A percentile compares a stretch with the other conserved stretches of the same genome.
Evolutionary conservation across 352 stramenopile species (phyloP).

Genomic region (Phytophthora citrophthora): DNA sequence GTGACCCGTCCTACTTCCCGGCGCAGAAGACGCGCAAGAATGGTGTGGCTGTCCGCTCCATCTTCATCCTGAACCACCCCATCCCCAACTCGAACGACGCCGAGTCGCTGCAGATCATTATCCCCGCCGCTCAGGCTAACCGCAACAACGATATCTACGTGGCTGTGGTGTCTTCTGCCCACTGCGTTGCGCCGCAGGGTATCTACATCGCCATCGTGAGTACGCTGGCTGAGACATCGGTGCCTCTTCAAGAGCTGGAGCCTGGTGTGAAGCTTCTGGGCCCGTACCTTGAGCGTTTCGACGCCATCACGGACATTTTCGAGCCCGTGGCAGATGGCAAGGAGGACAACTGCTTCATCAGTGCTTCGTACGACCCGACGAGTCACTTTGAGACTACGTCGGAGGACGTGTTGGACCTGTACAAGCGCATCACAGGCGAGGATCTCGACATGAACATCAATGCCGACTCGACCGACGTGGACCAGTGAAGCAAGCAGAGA

Average conservation of each 20-base stretch:
- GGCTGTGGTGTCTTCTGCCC: constrained; percentile 93
- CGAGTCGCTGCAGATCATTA: constrained; percentile 99
- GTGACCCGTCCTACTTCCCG: constrained; percentile 99
- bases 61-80: constrained; percentile 99
- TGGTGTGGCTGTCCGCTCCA: constrained; percentile 97
- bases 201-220: constrained; percentile 99
- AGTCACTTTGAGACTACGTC: constrained; percentile 98
- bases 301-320: constrained; percentile 95
- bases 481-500: constrained; percentile 76
- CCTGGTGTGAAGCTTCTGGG: constrained; percentile 96
- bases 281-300: constrained; percentile 97
- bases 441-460: constrained; percentile 99
- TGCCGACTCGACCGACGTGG: constrained; percentile 94
- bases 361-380: constrained; percentile 91
- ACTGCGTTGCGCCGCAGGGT: constrained; percentile 95
- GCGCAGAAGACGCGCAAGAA: constrained; percentile 92
- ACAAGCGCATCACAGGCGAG: constrained; percentile 98
- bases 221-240: constrained; percentile 96
- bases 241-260: constrained; percentile 96
- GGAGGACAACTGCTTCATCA: constrained; percentile 98
- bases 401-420: constrained; percentile 97
- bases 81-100: constrained; percentile 97
- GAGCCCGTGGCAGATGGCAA: constrained; percentile 92
- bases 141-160: constrained; percentile 99
- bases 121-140: constrained; percentile 95